Base-by-base conservation (phyloP, 208 protist genomes). In the Crithidia bombi region DNA sequence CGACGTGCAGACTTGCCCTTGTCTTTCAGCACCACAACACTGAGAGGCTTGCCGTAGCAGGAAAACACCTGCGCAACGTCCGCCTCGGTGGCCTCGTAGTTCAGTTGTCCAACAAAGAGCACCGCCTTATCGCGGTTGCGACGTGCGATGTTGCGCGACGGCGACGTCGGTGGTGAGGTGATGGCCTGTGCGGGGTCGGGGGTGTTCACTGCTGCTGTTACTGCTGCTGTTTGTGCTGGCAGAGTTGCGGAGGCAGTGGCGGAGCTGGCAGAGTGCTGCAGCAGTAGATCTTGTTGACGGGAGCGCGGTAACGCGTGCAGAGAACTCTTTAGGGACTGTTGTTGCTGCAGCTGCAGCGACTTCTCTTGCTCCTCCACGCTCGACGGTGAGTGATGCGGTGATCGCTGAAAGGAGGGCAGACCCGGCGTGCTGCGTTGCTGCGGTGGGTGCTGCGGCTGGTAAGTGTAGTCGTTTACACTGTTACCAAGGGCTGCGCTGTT, bases 51-150 rank as follows among this genome's bases (percentile, higher is more conserved):
- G 17, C 85, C 87, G 62, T 92, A 92, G 75, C 85, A 92, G 50
- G 78, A 59, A 62, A 92, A 92, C 26, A 92, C 62, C 47, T 82
- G 81, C 26, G 49, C 64, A 2, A 92, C 70, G 39, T 92, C 83
- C 14, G 73, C 65, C 69, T 92, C 87, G 33, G 75, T 85, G 7
- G 83, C 81, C 30, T 90, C 82, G 55, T 85, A 90, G 78, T 85
- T 87, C 10, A 92, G 77, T 59, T 92, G 87, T 5, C 83, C 83
- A 9, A 92, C 82, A 73, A 90, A 92, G 12, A 92, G 72, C 7
- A 80, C 75, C 14, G 75, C 75, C 30, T 61, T 65, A n/a, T 68
- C 68, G 19, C 63, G 51, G 56, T 80, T 80, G 26, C 67, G 67
- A 36, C 78, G 79, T 2, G 83, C 77, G 4, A 70, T 78, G 19